These are phyloP conservation scores for Pichia sp. DNA, from an alignment of 1,139 yeast genomes.

Conservation along the genomic window DNA sequence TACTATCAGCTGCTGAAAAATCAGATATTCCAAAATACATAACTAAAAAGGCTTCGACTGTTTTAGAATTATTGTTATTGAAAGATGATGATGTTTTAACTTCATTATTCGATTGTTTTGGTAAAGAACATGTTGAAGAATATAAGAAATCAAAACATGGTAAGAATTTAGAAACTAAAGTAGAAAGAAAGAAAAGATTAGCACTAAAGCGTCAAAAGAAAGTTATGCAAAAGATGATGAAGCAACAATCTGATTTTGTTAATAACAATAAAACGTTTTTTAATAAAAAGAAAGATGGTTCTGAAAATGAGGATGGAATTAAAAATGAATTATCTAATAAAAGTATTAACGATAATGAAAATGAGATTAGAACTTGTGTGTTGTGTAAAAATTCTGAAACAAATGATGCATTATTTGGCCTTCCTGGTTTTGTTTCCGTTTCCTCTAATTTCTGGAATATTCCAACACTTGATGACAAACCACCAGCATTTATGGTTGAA, in stretches of 20 bases:
- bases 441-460: conserved; percentile 44
- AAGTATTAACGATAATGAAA: not conserved
- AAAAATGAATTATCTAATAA: not conserved
- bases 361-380: conserved; percentile 45
- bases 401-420: conserved; percentile 43
- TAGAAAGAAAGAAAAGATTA: conserved; percentile 56
- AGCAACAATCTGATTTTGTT: conserved; percentile 69
- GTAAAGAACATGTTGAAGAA: conserved; percentile 44
- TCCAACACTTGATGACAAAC: conserved; percentile 32
- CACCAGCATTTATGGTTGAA: conserved; percentile 24
- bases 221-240: conserved; percentile 69
- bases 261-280: conserved; percentile 36
- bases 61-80: conserved; percentile 45
- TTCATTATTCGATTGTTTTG: conserved; percentile 51
- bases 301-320: conserved; percentile 13
- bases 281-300: conserved; percentile 8
- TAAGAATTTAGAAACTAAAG: conserved; percentile 52
- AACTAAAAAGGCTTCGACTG: conserved; percentile 47
- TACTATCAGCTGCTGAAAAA: conserved; percentile 45
- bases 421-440: conserved; percentile 39
- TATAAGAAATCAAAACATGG: conserved; percentile 53
- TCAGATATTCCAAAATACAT: conserved; percentile 43
- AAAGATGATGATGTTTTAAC: conserved; percentile 46
- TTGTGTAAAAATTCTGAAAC: conserved; percentile 58
- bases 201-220: conserved; percentile 72